A percentile compares a stretch with the other conserved stretches of the same genome.
Evolutionary conservation across 129 eudicot species (phyloP).

Genomic region (Logfia minima): DNA sequence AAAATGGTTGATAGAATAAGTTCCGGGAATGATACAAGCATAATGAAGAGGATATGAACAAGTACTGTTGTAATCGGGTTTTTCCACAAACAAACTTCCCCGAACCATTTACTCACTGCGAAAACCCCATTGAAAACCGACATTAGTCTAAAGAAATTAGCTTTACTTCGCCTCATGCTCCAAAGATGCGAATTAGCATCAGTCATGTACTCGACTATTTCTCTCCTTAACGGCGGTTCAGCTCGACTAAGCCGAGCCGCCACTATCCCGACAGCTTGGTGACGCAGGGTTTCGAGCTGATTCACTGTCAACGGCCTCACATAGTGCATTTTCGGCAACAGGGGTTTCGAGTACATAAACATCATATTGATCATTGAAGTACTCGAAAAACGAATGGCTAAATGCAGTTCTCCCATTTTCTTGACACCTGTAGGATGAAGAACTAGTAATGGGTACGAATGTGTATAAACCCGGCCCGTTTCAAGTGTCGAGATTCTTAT

Average conservation of each 20-base stretch:
- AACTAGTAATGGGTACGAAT: conserved; percentile 74
- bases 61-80: conserved; percentile 65
- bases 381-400: conserved; percentile 81
- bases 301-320: conserved; percentile 55
- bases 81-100: conserved; percentile 70
- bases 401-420: conserved; percentile 91
- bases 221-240: conserved; percentile 80
- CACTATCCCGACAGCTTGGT: conserved; percentile 76
- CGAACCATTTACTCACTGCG: conserved; percentile 68
- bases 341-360: conserved; percentile 61
- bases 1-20: conserved; percentile 71
- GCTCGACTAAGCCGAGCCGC: conserved; percentile 77
- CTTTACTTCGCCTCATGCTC: conserved; percentile 97
- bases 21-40: conserved; percentile 79
- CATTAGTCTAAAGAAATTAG: conserved; percentile 69
- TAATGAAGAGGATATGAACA: conserved; percentile 63
- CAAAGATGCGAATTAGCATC: conserved; percentile 88
- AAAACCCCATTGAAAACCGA: conserved; percentile 59
- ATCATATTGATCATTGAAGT: conserved; percentile 69
- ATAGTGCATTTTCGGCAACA: conserved; percentile 90
- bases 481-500: conserved; percentile 89
- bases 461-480: conserved; percentile 86
- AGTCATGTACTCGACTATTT: conserved; percentile 78
- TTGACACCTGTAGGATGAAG: conserved; percentile 86
- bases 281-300: conserved; percentile 70